These are phyloP conservation scores for Leccinum variicolor DNA, from an alignment of 768 basidiomycete genomes.

Conservation along the genomic window DNA sequence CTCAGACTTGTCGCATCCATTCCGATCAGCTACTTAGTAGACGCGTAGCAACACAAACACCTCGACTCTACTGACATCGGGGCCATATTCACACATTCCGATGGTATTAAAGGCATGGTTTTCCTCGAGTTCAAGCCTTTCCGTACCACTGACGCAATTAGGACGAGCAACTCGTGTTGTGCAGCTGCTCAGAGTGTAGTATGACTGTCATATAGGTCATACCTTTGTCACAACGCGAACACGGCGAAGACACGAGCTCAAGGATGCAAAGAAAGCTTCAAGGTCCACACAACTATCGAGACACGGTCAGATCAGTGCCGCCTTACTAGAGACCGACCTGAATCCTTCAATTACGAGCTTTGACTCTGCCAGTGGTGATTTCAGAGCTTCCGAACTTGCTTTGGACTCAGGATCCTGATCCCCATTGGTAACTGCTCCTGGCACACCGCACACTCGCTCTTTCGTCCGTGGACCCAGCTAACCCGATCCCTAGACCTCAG, in stretches of 20 bases:
- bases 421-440: neutral
- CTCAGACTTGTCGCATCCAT: neutral
- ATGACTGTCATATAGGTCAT: neutral
- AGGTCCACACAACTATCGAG: neutral
- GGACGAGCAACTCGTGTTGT: neutral
- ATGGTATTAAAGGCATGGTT: neutral
- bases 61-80: too few species aligned
- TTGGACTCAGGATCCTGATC: neutral
- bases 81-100: neutral
- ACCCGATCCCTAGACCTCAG: neutral
- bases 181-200: neutral
- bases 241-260: neutral
- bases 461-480: neutral
- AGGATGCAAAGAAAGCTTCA: neutral
- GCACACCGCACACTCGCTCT: neutral
- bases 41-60: neutral
- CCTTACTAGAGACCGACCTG: neutral
- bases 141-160: neutral
- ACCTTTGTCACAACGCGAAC: neutral
- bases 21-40: neutral
- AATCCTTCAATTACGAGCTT: neutral
- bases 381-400: neutral
- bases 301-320: neutral
- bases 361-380: neutral
- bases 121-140: neutral